These are phyloP conservation scores for Trichoderma sp. DNA, from an alignment of 2,329 filamentous ascomycete genomes.

Conservation along the genomic window DNA sequence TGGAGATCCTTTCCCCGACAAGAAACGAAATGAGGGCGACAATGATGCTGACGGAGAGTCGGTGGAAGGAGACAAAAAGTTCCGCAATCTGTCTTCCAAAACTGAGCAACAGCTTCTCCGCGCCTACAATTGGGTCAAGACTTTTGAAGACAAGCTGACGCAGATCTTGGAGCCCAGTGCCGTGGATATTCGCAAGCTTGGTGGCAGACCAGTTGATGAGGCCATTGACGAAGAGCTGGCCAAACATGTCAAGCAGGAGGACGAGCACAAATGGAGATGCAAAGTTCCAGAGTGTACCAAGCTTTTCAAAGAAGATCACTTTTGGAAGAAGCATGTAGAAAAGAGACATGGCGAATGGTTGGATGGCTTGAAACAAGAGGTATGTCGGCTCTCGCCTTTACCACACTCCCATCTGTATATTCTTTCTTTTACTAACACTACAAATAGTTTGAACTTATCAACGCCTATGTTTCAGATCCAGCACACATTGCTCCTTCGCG, in stretches of 20 bases:
- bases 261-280: slow-evolving; percentile 95
- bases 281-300: slow-evolving; percentile 96
- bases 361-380: slow-evolving; percentile 78
- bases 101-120: slow-evolving; percentile 89
- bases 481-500: slow-evolving; percentile 92
- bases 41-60: slow-evolving; percentile 59
- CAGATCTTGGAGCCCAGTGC: slow-evolving; percentile 90
- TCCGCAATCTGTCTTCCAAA: slow-evolving; percentile 71
- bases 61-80: slow-evolving; percentile 68
- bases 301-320: slow-evolving; percentile 94
- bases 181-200: slow-evolving; percentile 86
- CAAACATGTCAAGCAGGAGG: slow-evolving; percentile 95
- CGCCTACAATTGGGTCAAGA: slow-evolving; percentile 98
- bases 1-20: slow-evolving; percentile 81
- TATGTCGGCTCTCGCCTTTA: slow-evolving; percentile 51
- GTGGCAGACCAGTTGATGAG: slow-evolving; percentile 84
- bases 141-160: slow-evolving; percentile 94
- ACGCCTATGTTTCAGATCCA: slow-evolving; percentile 91
- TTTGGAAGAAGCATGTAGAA: slow-evolving; percentile 97
- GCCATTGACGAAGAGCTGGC: slow-evolving; percentile 81
- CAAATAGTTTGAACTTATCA: slow-evolving; percentile 80
- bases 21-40: slow-evolving; percentile 71
- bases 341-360: slow-evolving; percentile 93
- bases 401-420: not conserved
- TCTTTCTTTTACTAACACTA: slow-evolving; percentile 23